Percentiles rank a stretch among this genome's conserved stretches.
These are phyloP conservation scores for Rutstroemia sp. DNA, from an alignment of 2,329 filamentous ascomycete species.

Conservation along the genomic window DNA sequence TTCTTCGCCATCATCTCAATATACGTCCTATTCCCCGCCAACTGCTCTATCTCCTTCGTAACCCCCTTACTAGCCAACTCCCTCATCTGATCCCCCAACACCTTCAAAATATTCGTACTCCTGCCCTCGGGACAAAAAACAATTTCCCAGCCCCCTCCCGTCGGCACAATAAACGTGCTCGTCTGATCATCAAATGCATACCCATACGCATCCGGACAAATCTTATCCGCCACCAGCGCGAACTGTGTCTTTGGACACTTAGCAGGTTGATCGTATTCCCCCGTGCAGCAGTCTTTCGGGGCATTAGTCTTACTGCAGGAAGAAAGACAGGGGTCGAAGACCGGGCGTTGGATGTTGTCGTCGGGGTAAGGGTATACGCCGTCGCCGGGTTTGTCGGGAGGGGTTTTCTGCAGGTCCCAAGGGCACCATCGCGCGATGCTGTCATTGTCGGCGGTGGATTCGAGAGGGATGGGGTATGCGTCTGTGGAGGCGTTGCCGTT, in stretches of 20 bases:
- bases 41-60: slow-evolving; percentile 28
- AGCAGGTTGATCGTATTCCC: slow-evolving; percentile 54
- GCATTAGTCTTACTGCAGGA: slow-evolving; percentile 64
- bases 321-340: slow-evolving; percentile 71
- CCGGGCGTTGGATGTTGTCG: slow-evolving; percentile 59
- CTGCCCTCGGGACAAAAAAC: slow-evolving; percentile 64
- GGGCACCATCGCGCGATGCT: slow-evolving; percentile 67
- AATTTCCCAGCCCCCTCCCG: slow-evolving; percentile 69
- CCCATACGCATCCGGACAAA: slow-evolving; percentile 81
- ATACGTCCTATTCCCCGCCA: slow-evolving; percentile 30
- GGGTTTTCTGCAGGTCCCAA: slow-evolving; percentile 64
- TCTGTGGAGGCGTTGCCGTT: slow-evolving; percentile 50
- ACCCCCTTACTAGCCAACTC: slow-evolving; percentile 38
- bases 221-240: slow-evolving; percentile 59
- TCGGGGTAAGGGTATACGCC: slow-evolving; percentile 78
- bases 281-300: slow-evolving; percentile 69
- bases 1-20: slow-evolving; percentile 19
- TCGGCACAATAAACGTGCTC: slow-evolving; percentile 55
- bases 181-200: slow-evolving; percentile 57
- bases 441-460: slow-evolving; percentile 48
- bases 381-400: slow-evolving; percentile 62
- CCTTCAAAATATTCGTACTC: slow-evolving; percentile 50
- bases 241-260: slow-evolving; percentile 62
- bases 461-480: slow-evolving; percentile 61
- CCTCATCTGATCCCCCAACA: slow-evolving; percentile 42